Percentiles rank a stretch among this genome's conserved stretches.
These are phyloP conservation scores for Paraphaeosphaeria minitans DNA, from an alignment of 2,329 filamentous ascomycete species.

Conservation along the genomic window DNA sequence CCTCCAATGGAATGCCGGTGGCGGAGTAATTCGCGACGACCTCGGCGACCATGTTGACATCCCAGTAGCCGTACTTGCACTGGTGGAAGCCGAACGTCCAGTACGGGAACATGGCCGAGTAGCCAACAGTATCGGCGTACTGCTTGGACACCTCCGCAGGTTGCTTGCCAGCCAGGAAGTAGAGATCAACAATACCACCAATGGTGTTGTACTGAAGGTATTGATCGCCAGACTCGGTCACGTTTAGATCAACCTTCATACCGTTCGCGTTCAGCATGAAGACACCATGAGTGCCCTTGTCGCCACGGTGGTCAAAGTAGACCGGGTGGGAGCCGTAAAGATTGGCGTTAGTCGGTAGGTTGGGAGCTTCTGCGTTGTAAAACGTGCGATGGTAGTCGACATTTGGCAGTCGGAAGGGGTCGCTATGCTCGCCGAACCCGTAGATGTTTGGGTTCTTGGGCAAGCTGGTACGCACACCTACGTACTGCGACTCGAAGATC, in stretches of 20 bases:
- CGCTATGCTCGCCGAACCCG: conserved; percentile 78
- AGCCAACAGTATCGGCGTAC: conserved; percentile 57
- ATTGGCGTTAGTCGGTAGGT: conserved; percentile 65
- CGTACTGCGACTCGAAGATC: conserved; percentile 78
- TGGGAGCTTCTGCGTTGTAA: conserved; percentile 71
- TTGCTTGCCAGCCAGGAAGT: conserved; percentile 56
- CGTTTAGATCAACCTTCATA: conserved; percentile 77
- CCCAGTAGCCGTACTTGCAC: conserved; percentile 58
- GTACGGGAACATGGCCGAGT: conserved; percentile 57
- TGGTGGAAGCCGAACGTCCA: conserved; percentile 61
- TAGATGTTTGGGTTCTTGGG: conserved; percentile 74
- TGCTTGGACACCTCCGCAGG: conserved; percentile 56
- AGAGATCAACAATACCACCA: conserved; percentile 73
- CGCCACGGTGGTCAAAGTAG: conserved; percentile 73
- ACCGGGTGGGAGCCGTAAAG: conserved; percentile 76
- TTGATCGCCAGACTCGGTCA: conserved; percentile 63
- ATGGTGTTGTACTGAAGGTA: conserved; percentile 81
- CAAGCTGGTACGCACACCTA: conserved; percentile 72
- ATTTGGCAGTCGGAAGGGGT: conserved; percentile 70
- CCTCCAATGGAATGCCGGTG: conserved; percentile 70
- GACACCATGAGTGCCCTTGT: conserved; percentile 46
- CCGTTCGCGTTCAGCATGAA: conserved; percentile 43
- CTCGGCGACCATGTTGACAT: conserved; percentile 69
- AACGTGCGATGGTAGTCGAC: conserved; percentile 71
- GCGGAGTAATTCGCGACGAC: conserved; percentile 70